Evolutionary conservation across 192 early-diverging fungal species (phyloP).

Genomic region (Podila verticillata): DNA sequence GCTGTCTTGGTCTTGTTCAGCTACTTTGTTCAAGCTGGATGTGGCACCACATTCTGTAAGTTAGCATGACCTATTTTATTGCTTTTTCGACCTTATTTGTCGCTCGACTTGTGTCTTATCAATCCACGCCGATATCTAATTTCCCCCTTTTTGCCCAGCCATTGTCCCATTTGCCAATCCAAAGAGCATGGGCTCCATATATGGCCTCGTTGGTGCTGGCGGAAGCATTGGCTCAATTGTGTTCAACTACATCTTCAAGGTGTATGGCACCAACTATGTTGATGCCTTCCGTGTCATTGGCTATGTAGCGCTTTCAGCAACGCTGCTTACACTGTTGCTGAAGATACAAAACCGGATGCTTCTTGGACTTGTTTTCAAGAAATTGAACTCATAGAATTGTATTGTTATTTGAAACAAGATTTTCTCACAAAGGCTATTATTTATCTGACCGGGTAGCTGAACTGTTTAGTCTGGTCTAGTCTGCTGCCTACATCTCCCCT

Average conservation of each 20-base stretch:
- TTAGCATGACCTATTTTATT: no score
- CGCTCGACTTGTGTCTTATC: no score
- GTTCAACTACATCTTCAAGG: conserved; percentile 62
- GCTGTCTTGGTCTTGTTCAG: conserved; percentile 63
- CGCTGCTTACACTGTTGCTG: conserved; percentile 41
- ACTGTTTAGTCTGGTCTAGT: no score
- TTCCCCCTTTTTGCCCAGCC: background rate
- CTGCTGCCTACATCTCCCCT: no score
- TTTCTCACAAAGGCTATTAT: no score
- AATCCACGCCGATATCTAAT: background rate
- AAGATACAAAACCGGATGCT: conserved; percentile 31
- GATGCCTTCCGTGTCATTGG: conserved; percentile 60
- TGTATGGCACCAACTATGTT: conserved; percentile 34
- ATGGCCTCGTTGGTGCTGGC: conserved; percentile 70
- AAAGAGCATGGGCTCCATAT: conserved; percentile 53
- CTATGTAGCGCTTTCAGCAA: conserved; percentile 40
- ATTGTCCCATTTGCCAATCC: conserved; percentile 69
- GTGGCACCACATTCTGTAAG: conserved; percentile 66
- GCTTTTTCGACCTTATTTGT: no score
- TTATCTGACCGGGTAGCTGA: no score
- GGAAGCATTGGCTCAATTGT: conserved; percentile 69
- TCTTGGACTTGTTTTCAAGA: conserved; percentile 23
- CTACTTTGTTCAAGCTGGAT: conserved; percentile 60
- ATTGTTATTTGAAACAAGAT: no score
- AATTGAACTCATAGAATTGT: conserved; percentile 18